Evolutionary conservation across 1,284 basidiomycete species (phyloP), one percentile per base, ranked within the genome.

Genomic region (Austropuccinia psidii): DNA sequence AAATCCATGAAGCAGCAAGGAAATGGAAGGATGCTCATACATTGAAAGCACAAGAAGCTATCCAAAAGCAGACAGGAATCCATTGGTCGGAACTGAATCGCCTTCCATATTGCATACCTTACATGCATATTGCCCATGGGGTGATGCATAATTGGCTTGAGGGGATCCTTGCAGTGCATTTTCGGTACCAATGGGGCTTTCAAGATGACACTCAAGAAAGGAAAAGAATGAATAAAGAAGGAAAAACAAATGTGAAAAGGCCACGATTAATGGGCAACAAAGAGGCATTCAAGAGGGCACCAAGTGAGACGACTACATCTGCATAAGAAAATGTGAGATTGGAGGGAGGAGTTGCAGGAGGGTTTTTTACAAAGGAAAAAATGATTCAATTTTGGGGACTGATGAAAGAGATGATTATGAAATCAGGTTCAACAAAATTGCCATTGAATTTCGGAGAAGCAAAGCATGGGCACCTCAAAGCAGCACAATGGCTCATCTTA

Each of bases 91-190:
- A 61, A 61, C 35, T 61, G 24, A 61, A 61, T 37, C 31, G 57
- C 4, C n/a, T 61, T 9, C 31, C 27, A 4, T 61, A 61, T 21
- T 41, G 57, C 31, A 19, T 52, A 27, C 65, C 50, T 4, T 15
- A 11, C 13, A 19, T 21, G 17, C 2, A 50, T n/a, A 31, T 43
- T 68, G 65, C 17, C 1, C 65, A 55, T n/a, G 47, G 62, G 8
- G 24, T 66, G 2, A 33, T 66, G 43, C 62, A 65, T 21, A 65
- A 50, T 65, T 67, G 49, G 65, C 49, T 37, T 37, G 49, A 67
- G 39, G 65, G 49, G 2, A 19, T 55, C 19, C 24, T 57, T 5
- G 31, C 24, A 19, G 13, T n/a, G 15, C 50, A 68, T 15, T 67
- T 45, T 45, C 21, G 49, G n/a, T 17, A 52, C 13, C 13, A 33